Evolutionary conservation across 1,284 basidiomycete species (phyloP).

Genomic region (Lignosus rhinocerotis): DNA sequence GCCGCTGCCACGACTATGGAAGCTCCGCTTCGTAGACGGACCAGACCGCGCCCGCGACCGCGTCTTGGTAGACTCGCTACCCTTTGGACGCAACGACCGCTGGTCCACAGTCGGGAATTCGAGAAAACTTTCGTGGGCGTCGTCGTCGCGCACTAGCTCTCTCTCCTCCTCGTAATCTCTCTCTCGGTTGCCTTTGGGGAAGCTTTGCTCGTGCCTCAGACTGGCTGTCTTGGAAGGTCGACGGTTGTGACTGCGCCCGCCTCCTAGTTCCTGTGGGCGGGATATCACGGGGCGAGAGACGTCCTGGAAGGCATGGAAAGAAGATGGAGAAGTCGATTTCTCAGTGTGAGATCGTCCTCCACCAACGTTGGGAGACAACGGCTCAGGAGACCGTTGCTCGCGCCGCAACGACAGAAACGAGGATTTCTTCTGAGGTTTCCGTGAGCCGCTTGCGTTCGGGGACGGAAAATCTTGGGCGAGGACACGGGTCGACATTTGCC

Average conservation of each 20-base stretch:
- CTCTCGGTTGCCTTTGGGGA: slow-evolving; percentile 19
- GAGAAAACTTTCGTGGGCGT: slow-evolving; percentile 20
- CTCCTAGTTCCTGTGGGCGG: slow-evolving; percentile 23
- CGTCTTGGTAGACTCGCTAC: slow-evolving; percentile 23
- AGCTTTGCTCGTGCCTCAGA: slow-evolving; percentile 23
- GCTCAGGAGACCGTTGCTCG: slow-evolving; percentile 47
- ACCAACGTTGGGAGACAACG: slow-evolving; percentile 24
- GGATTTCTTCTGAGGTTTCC: slow-evolving; percentile 48
- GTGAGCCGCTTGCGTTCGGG: slow-evolving; percentile 24
- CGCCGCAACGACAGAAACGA: slow-evolving; percentile 56
- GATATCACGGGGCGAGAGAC: slow-evolving; percentile 25
- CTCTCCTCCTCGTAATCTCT: slow-evolving; percentile 19
- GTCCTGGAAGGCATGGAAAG: slow-evolving; percentile 28
- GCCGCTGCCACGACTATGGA: slow-evolving; percentile 37
- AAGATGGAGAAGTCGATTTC: slow-evolving; percentile 37
- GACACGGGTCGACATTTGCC: slow-evolving; percentile 31
- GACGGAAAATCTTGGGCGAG: slow-evolving; percentile 21
- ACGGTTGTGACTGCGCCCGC: slow-evolving; percentile 21
- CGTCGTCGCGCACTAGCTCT: slow-evolving; percentile 15
- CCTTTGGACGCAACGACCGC: slow-evolving; percentile 13
- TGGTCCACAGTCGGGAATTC: slow-evolving; percentile 27
- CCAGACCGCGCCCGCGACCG: slow-evolving; percentile 48
- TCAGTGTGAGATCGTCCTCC: slow-evolving; percentile 22
- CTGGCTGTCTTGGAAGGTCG: slow-evolving; percentile 27
- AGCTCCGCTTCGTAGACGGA: slow-evolving; percentile 44